Evolutionary conservation across 2,329 filamentous ascomycete species (phyloP), one percentile per base, ranked within the genome.

Genomic region (Colletotrichum liriopes): DNA sequence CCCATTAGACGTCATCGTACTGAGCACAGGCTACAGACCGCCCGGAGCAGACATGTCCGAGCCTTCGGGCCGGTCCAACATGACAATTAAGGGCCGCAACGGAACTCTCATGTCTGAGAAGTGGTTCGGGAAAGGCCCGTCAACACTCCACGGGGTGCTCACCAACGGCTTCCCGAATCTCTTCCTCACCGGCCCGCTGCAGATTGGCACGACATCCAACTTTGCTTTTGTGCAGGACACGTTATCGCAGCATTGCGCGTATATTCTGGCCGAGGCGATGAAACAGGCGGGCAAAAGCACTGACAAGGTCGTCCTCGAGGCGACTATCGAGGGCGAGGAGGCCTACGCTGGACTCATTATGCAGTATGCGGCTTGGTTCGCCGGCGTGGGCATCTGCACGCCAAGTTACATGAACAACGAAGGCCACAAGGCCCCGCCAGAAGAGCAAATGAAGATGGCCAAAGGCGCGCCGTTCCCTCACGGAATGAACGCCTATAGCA

Each of bases 141-240:
- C 80, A 0, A 90, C 89, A 0, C 80, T 91, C 0, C 89, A 91
- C 77, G 89, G 88, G 12, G 78, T 86, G 7, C 77, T 82, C 6
- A 84, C 81, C 0, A 79, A 80, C 73, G 83, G 82, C 0, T 91
- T 91, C 71, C 89, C 89, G 1, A 91, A 91, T 74, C 75, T 90
- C 58, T 87, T 89, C 82, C 84, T 86, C 75, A 76, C 83, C 0
- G 84, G 84, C 16, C 75, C 82, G 0, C 67, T 77, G n/a, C 87
- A 89, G 77, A 76, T 79, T 1, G 83, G 79, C 45, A 77, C 81
- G 1, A 79, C 80, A 1, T 76, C 78, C 1, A 87, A 86, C 74
- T 81, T 81, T 32, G 77, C 79, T 51, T 83, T 80, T 47, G 73
- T 78, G 1, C 75, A 84, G 5, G 82, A 85, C 37, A 74, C 79